These are phyloP conservation scores for Trichomonascus vanleenenianus DNA, from an alignment of 805 yeast genomes.

Conservation along the genomic window DNA sequence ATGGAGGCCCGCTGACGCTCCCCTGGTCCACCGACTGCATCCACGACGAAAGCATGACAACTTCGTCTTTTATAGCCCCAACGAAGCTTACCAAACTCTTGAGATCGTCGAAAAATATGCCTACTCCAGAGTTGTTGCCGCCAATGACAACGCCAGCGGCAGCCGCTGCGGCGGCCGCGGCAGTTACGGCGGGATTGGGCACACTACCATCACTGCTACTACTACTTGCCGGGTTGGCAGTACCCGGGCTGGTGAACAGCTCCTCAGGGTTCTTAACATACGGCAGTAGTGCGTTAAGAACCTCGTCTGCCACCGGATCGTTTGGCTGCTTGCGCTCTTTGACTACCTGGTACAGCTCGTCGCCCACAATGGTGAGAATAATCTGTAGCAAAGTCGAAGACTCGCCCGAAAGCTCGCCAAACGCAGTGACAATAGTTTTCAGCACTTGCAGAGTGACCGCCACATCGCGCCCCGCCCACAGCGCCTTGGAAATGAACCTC, in stretches of 20 bases:
- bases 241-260: no score
- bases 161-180: neutral
- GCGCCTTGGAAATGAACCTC: slow-evolving; percentile 40
- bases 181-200: neutral
- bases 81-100: no score
- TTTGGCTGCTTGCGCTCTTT: slow-evolving; percentile 9
- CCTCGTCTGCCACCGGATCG: slow-evolving; percentile 8
- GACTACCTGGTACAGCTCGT: slow-evolving; percentile 20
- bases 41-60: slow-evolving; percentile 18
- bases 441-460: slow-evolving; percentile 34
- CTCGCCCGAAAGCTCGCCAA: slow-evolving; percentile 38
- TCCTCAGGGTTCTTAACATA: slow-evolving; percentile 1
- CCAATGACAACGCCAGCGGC: neutral
- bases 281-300: slow-evolving; percentile 13
- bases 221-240: no score
- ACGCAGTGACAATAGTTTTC: slow-evolving; percentile 33
- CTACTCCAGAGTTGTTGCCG: no score
- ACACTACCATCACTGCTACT: no score
- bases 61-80: slow-evolving; percentile 12
- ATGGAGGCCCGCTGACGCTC: slow-evolving; percentile 17
- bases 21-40: slow-evolving; percentile 17
- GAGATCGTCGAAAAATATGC: no score
- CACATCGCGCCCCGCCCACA: slow-evolving; percentile 29
- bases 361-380: slow-evolving; percentile 28
- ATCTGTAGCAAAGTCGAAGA: slow-evolving; percentile 38